phyloP scores from a whole-genome alignment of 2,329 filamentous ascomycete species.

The Rhynchosporium secalis region DNA sequence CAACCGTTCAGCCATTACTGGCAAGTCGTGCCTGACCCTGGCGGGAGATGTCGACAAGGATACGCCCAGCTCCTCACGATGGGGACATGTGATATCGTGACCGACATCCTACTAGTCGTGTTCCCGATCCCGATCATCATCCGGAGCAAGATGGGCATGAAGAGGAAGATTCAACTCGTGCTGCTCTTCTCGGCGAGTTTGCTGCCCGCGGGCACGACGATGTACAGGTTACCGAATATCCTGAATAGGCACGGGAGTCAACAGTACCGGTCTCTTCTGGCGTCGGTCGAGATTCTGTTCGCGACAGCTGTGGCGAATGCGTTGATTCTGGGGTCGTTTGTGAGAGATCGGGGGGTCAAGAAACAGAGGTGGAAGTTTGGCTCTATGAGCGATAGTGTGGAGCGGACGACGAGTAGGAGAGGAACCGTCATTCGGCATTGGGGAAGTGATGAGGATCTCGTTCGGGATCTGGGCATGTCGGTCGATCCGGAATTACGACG shows the following conservation, averaged over 20 bases:
- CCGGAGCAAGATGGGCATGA: conserved; percentile 71
- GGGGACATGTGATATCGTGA: conserved; percentile 84
- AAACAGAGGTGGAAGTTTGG: conserved; percentile 77
- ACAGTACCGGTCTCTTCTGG: conserved; percentile 83
- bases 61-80: conserved; percentile 87
- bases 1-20: conserved; percentile 73
- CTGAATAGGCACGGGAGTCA: conserved; percentile 71
- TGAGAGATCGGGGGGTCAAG: conserved; percentile 87
- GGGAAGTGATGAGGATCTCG: conserved; percentile 91
- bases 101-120: conserved; percentile 81
- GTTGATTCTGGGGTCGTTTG: conserved; percentile 87
- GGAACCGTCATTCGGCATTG: conserved; percentile 62
- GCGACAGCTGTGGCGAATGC: conserved; percentile 86
- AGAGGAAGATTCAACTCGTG: conserved; percentile 77
- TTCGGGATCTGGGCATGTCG: conserved; percentile 74
- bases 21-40: conserved; percentile 84
- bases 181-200: conserved; percentile 83
- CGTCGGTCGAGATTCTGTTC: conserved; percentile 86
- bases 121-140: conserved; percentile 91
- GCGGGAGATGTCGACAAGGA: conserved; percentile 79
- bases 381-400: conserved; percentile 62
- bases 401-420: conserved; percentile 44
- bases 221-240: conserved; percentile 78
- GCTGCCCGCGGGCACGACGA: conserved; percentile 74
- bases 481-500: conserved; percentile 55